phyloP scores from a whole-genome alignment of 2,329 filamentous ascomycete species.

The Pezicula radicicola region DNA sequence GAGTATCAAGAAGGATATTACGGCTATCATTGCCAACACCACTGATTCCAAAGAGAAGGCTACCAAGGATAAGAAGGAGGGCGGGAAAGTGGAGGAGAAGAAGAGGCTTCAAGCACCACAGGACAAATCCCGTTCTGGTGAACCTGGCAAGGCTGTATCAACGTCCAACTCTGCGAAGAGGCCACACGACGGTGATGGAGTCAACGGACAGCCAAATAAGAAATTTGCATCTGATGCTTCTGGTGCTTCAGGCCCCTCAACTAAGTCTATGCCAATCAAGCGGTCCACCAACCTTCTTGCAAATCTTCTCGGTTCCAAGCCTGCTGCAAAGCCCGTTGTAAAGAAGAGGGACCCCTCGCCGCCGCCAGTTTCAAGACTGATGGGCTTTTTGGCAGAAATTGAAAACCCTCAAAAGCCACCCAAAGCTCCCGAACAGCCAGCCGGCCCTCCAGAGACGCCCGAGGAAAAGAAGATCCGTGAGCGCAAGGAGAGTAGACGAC shows the following conservation, averaged over 20 bases:
- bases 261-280: constrained; percentile 21
- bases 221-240: constrained; percentile 27
- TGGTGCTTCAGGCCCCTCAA: constrained; percentile 17
- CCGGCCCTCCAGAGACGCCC: constrained; percentile 53
- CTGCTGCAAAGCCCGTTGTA: constrained; percentile 20
- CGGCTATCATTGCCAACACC: constrained; percentile 46
- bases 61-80: constrained; percentile 43
- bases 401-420: constrained; percentile 26
- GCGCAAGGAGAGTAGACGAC: constrained; percentile 68
- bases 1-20: constrained; percentile 59
- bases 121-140: constrained; percentile 21
- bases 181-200: constrained; percentile 26
- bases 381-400: constrained; percentile 29
- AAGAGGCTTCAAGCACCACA: constrained; percentile 22
- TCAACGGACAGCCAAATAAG: constrained; percentile 27
- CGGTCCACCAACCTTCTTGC: constrained; percentile 11
- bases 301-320: constrained; percentile 23
- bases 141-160: constrained; percentile 11
- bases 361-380: constrained; percentile 27
- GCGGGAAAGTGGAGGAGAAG: constrained; percentile 16
- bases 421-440: constrained; percentile 24
- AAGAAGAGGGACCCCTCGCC: constrained; percentile 31
- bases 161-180: constrained; percentile 22
- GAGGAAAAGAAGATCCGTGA: constrained; percentile 66
- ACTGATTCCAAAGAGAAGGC: constrained; percentile 24